phyloP scores from a whole-genome alignment of 129 eudicot genomes.

The Pseudognaphalium luteoalbum region DNA sequence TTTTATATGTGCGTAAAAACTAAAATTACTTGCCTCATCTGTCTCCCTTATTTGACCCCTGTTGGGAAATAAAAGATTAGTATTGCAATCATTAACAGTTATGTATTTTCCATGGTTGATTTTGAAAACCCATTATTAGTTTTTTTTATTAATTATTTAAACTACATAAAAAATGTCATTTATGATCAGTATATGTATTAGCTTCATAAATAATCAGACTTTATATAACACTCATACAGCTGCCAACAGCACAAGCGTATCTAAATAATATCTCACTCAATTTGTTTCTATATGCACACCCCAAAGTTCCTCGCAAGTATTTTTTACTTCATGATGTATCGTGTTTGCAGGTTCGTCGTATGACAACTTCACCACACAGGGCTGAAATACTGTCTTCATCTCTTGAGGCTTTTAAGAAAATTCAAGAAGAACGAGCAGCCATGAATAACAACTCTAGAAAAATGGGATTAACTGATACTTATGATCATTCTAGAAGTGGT shows the following conservation, averaged over 20 bases:
- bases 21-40: background rate
- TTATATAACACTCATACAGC: background rate
- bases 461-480: slow-evolving; percentile 36
- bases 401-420: slow-evolving; percentile 91
- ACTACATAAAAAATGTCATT: background rate
- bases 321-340: slow-evolving; percentile 1
- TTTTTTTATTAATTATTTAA: background rate
- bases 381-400: slow-evolving; percentile 96
- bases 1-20: background rate
- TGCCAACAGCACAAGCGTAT: background rate
- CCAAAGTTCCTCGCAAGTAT: background rate
- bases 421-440: slow-evolving; percentile 72
- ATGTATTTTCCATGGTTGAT: background rate
- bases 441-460: slow-evolving; percentile 40
- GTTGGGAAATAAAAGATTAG: background rate
- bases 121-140: background rate
- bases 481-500: slow-evolving; percentile 26
- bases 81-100: background rate
- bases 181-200: background rate
- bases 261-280: background rate
- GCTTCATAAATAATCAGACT: background rate
- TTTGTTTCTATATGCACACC: background rate
- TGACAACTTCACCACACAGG: slow-evolving; percentile 95
- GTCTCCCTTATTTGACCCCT: background rate
- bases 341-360: slow-evolving; percentile 79